Evolutionary conservation across 768 basidiomycete species (phyloP), one percentile per base, ranked within the genome.

Genomic region (Tricholoma terreum): DNA sequence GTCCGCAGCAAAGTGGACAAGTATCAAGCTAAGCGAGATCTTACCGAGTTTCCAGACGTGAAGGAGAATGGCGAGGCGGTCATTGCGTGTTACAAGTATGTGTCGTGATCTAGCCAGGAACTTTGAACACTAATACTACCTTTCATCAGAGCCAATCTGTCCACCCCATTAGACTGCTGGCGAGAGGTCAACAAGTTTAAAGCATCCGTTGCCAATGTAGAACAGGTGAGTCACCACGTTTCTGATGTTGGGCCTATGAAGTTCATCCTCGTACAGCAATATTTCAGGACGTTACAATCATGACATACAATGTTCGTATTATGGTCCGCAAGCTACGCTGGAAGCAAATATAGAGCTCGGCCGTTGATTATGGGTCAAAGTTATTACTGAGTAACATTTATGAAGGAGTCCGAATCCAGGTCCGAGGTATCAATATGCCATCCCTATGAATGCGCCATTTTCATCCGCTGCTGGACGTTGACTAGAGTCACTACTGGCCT

Each of bases 81-180:
- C 33, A 77, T 84, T 2, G 76, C 81, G n/a, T 94, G 92, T 70
- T 94, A 92, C 75, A 81, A 70, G 92, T 88, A 59, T 50, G 83
- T 72, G 8, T 12, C 30, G 14, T 30, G 58, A 42, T 55, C n/a
- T 30, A 30, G 45, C 14, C 19, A n/a, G 21, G 5, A 22, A 56
- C 10, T 61, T 24, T 24, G 54, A 50, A 22, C 30, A 24, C 51
- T 42, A 17, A 58, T 21, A 48, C 57, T 22, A 9, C 19, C 19
- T 77, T 76, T 59, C 63, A 63, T 19, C 72, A 92, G 81, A 63
- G 69, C 68, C 57, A 75, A 80, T 65, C 65, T 74, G 4, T 69
- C 73, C 1, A 81, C 78, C 1, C 76, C 90, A 19, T 71, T 94
- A 35, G 81, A 92, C 59, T 94, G 91, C 69, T 89, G 85, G 85